Percentiles rank a stretch among this genome's conserved stretches.
Conservation (phyloP, 2,329 filamentous ascomycete genomes). For the Exserohilum rostratum region DNA sequence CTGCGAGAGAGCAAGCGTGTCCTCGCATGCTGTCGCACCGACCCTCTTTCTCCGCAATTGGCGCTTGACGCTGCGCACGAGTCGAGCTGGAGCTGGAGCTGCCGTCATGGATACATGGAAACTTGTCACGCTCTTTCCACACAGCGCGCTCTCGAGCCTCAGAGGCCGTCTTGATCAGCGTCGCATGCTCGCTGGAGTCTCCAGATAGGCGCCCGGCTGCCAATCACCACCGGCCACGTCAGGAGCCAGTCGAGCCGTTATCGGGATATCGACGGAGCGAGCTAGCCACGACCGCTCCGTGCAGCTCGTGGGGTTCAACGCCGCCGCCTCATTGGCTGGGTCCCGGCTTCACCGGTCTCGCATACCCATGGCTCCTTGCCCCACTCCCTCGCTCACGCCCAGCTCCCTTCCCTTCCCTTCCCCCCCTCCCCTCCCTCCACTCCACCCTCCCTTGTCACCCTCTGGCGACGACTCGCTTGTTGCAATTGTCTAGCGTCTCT, state of each 20-base stretch:
- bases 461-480: conserved; percentile 35
- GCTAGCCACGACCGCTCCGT: conserved; percentile 47
- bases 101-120: background rate
- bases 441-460: conserved; percentile 17
- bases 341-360: conserved; percentile 34
- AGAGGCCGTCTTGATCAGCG: conserved; percentile 19
- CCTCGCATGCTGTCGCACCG: conserved; percentile 31
- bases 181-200: conserved; percentile 31
- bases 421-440: too few relatives aligned
- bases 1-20: background rate
- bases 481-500: conserved; percentile 43
- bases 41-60: conserved; percentile 3
- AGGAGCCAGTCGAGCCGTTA: conserved; percentile 45
- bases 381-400: conserved; percentile 14
- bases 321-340: conserved; percentile 32
- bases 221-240: conserved; percentile 49
- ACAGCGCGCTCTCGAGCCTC: conserved; percentile 4
- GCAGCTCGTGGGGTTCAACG: conserved; percentile 35
- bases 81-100: background rate
- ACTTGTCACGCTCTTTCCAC: conserved; percentile 1
- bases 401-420: too few relatives aligned
- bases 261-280: conserved; percentile 39
- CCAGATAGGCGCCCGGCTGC: conserved; percentile 34
- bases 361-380: conserved; percentile 19
- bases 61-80: conserved; percentile 9